These are phyloP conservation scores for Tephrocybe rancida DNA, from an alignment of 768 basidiomycete genomes.

Conservation along the genomic window DNA sequence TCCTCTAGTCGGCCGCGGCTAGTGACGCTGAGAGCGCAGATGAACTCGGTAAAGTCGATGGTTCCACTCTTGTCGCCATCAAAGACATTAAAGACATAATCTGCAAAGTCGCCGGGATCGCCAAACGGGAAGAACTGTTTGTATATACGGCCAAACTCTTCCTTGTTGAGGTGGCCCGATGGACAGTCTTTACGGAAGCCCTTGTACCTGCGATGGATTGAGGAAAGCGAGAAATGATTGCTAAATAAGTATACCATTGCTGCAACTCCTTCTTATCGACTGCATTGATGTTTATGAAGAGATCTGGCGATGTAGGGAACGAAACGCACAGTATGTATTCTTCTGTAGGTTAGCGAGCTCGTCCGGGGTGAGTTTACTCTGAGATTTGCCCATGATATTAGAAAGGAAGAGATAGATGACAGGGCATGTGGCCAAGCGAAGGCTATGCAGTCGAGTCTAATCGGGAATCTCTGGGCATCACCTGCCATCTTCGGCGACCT, in stretches of 20 bases:
- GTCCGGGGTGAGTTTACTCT: slow-evolving; percentile 92
- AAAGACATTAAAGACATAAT: slow-evolving; percentile 98
- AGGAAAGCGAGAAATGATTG: slow-evolving; percentile 5
- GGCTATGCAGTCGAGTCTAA: slow-evolving; percentile 22
- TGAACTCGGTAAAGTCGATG: slow-evolving; percentile 99
- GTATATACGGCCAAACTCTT: slow-evolving; percentile 96
- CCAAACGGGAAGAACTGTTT: slow-evolving; percentile 99
- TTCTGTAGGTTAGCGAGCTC: slow-evolving; percentile 95
- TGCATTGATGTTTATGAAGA: slow-evolving; percentile 31
- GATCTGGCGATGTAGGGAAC: slow-evolving; percentile 11
- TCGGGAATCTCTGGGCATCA: slow-evolving; percentile 18
- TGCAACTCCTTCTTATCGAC: slow-evolving; percentile 97
- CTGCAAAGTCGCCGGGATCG: slow-evolving; percentile 94
- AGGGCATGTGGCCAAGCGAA: slow-evolving; percentile 9
- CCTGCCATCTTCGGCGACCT: slow-evolving; percentile 24
- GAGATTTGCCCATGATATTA: slow-evolving; percentile 91
- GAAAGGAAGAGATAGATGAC: slow-evolving; percentile 14
- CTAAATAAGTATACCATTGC: slow-evolving; percentile 67
- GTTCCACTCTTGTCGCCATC: slow-evolving; percentile 94
- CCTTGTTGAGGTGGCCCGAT: slow-evolving; percentile 93
- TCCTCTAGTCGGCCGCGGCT: slow-evolving; percentile 93
- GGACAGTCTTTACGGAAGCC: slow-evolving; percentile 99
- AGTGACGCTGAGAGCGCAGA: slow-evolving; percentile 95
- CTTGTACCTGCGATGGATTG: slow-evolving; percentile 76
- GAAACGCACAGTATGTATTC: slow-evolving; percentile 91